Evolutionary conservation across 1,139 yeast species (phyloP).

Genomic region (Oligophagozyma castellii): DNA sequence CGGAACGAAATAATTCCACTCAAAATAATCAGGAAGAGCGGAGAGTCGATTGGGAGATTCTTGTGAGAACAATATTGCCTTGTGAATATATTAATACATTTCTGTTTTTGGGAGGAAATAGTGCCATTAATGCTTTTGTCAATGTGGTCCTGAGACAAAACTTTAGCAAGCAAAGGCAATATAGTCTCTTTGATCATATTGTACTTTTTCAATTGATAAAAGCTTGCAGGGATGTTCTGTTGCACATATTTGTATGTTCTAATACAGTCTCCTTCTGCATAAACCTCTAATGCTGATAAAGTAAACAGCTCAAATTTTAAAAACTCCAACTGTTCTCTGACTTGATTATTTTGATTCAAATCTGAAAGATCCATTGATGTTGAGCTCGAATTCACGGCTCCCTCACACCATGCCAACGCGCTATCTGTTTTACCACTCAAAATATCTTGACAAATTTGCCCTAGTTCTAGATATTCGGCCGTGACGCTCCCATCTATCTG

Average conservation of each 20-base stretch:
- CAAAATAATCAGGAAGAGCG: slow-evolving; percentile 49
- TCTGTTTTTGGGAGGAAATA: slow-evolving; percentile 12
- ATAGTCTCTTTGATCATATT: slow-evolving; percentile 7
- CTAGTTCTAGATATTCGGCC: slow-evolving; percentile 15
- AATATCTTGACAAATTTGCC: slow-evolving; percentile 17
- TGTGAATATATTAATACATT: slow-evolving; percentile 34
- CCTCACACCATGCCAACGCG: slow-evolving; percentile 18
- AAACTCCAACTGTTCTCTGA: neutral
- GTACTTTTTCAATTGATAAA: slow-evolving; percentile 5
- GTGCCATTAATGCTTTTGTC: slow-evolving; percentile 8
- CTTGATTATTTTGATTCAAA: neutral
- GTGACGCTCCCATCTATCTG: slow-evolving; percentile 13
- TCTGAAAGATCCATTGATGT: slow-evolving; percentile 2
- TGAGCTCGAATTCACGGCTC: too few relatives aligned
- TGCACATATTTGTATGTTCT: slow-evolving; percentile 13
- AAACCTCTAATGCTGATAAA: slow-evolving; percentile 13
- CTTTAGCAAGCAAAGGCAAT: slow-evolving; percentile 15
- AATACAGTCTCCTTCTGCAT: slow-evolving; percentile 9
- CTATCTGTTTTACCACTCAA: slow-evolving; percentile 11
- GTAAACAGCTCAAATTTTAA: slow-evolving; percentile 16
- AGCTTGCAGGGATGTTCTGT: slow-evolving; percentile 1
- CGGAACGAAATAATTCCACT: slow-evolving; percentile 68
- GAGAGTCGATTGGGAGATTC: slow-evolving; percentile 57
- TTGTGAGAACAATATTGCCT: slow-evolving; percentile 53
- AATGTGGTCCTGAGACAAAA: slow-evolving; percentile 11